Base-by-base conservation (phyloP, 2,329 filamentous ascomycete species). In the Claviceps citrina region DNA sequence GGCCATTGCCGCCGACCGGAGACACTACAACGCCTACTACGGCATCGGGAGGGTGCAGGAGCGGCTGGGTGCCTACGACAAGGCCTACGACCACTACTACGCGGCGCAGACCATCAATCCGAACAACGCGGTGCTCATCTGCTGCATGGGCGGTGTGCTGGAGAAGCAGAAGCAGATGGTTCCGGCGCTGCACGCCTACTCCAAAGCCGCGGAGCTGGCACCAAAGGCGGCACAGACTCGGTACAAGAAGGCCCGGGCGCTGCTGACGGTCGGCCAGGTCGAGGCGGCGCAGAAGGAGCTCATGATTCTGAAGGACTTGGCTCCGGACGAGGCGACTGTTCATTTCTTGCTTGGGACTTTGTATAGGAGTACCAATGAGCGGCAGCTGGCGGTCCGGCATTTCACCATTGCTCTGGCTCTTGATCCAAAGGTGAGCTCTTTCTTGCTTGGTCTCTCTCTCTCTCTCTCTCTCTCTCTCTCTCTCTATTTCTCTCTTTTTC, bases 11-110 rank as follows among this genome's bases (percentile, higher is more conserved):
- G 85, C 84, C 1, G 87, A 98, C 53, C 77, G 74, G 41, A 78
- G 89, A 16, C 89, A 95, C 56, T 98, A 96, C 65, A 94, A 95
- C 55, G 91, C 89, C n/a, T 96, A 93, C 74, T 98, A 96, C 57
- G 91, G 91, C 49, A 77, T 82, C 42, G 78, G 76, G 24, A 70
- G 73, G 44, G 86, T 94, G 1, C 91, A 89, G 52, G 84, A 93
- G 59, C 89, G 87, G 54, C 74, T 93, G 51, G 87, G 86, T 53
- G 87, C 85, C 57, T 87, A 84, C 51, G 84, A 93, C 45, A 84
- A 91, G 56, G 89, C 91, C 2, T 84, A 93, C 53, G 78, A 80
- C 43, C 89, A 98, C 63, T 98, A 93, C 66, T 76, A 84, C 44
- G 81, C 84, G 16, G 91, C 91, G 2, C 80, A 84, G 10, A 68